Evolutionary conservation across 371 early-diverging fungal genomes (phyloP).

Genomic region (Homolaphlyctis polyrhiza): DNA sequence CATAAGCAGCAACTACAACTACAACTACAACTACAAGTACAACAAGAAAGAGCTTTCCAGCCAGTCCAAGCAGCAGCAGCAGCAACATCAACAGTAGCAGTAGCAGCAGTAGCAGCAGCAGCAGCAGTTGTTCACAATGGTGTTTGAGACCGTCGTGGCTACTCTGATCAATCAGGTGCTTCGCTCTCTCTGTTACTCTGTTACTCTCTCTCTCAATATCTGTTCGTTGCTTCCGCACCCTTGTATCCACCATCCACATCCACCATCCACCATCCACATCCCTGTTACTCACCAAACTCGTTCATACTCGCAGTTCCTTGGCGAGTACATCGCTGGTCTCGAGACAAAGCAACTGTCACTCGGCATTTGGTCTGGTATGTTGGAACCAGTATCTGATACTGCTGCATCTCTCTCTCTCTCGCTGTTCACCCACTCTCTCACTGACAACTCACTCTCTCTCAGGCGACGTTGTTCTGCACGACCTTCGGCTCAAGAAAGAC

Average conservation of each 20-base stretch:
- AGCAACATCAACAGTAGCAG: too few relatives aligned
- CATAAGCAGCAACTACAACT: too few relatives aligned
- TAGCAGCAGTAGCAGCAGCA: too few relatives aligned
- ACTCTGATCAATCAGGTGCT: conserved; percentile 70
- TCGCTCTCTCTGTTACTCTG: background rate
- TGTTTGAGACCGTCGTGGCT: conserved; percentile 89
- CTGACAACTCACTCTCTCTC: background rate
- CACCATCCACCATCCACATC: background rate
- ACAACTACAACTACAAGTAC: too few relatives aligned
- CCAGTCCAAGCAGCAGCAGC: too few relatives aligned
- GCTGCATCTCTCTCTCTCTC: background rate
- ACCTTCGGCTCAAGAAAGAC: conserved; percentile 81
- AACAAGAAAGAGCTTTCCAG: too few relatives aligned
- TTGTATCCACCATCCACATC: background rate
- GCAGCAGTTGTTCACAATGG: conserved; percentile 23
- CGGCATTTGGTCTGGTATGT: conserved; percentile 92
- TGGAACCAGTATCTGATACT: background rate
- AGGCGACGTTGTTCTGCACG: conserved; percentile 94
- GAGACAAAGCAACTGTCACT: conserved; percentile 93
- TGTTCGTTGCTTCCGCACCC: background rate
- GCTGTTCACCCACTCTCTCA: background rate
- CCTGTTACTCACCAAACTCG: background rate
- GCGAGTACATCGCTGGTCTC: conserved; percentile 93
- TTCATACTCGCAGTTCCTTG: conserved; percentile 58
- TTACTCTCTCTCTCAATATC: background rate